These are phyloP conservation scores for Dendrobium chrysotoxum DNA, from an alignment of 106 monocot genomes.

Conservation along the genomic window DNA sequence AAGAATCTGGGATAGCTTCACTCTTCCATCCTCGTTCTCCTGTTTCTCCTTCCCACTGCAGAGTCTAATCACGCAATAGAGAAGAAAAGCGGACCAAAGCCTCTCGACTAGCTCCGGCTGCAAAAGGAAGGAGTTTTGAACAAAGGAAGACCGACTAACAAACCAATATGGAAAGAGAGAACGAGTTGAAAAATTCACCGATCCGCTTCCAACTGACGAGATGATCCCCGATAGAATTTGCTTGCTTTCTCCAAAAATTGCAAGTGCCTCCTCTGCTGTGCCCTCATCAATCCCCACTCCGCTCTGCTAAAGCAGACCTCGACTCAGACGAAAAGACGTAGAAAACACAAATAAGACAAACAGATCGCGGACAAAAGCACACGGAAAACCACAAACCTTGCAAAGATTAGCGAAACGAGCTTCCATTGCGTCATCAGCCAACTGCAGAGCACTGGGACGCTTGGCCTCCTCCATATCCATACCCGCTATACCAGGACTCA, in stretches of 20 bases:
- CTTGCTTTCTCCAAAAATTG: conserved; percentile 43
- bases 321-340: not conserved
- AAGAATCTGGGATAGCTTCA: conserved; percentile 59
- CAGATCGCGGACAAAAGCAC: not conserved
- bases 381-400: conserved; percentile 24
- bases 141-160: not conserved
- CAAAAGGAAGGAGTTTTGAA: conserved; percentile 9
- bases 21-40: conserved; percentile 25
- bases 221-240: conserved; percentile 30
- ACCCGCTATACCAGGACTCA: conserved; percentile 16
- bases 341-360: not conserved
- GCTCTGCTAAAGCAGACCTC: conserved; percentile 16
- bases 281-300: conserved; percentile 32
- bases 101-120: conserved; percentile 68
- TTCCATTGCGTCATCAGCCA: conserved; percentile 27
- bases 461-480: conserved; percentile 13
- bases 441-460: conserved; percentile 2
- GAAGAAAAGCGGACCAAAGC: conserved; percentile 55
- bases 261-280: conserved; percentile 22
- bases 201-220: conserved; percentile 51
- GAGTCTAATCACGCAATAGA: conserved; percentile 70
- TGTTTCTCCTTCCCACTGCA: conserved; percentile 24
- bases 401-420: conserved; percentile 39
- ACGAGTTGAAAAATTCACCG: conserved; percentile 25
- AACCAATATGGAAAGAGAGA: not conserved